Evolutionary conservation across 2,329 filamentous ascomycete species (phyloP), one percentile per base, ranked within the genome.

Genomic region (Aspergillus hortae): DNA sequence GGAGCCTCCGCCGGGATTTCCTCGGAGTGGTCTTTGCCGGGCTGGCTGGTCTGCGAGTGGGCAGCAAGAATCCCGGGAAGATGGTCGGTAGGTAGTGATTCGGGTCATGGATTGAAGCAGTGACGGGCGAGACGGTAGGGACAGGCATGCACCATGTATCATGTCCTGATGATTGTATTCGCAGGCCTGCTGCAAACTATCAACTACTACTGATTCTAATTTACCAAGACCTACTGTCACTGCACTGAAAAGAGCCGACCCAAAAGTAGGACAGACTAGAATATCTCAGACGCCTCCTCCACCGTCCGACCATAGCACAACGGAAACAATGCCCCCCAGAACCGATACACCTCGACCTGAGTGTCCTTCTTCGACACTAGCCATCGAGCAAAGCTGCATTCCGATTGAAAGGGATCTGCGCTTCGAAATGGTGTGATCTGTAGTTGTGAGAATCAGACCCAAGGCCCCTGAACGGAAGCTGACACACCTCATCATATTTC

Each of bases 271-370:
- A 42, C 25, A 14, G 32, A 48, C 56, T 54, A 67, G 30, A 62
- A 59, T 36, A 66, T 58, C 25, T 51, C 46, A 21, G 64, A 54
- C 36, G 62, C 67, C 56, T 67, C 54, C 19, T 67, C 56, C 6
- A 68, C 61, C 21, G 58, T 62, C 42, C 65, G 62, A 11, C 59
- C 60, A 54, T 69, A 67, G 55, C 67, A 71, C 30, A 70, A 38
- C 11, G 65, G 67, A 52, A 68, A 71, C 44, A 71, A 51, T 46
- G 53, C 57, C 5, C 55, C 61, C 68, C 68, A 70, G 49, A 70
- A 70, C 5, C 21, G 50, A 49, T 60, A 68, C 51, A 64, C 51
- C 5, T 52, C 53, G 6, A 60, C 58, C 36, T 58, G 58, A 11
- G 44, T 54, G 19, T 62, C 57, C 51, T 56, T 63, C 44, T 63